Evolutionary conservation across 2,329 filamentous ascomycete genomes (phyloP), one percentile per base, ranked within the genome.

Genomic region (Alternaria viburni): DNA sequence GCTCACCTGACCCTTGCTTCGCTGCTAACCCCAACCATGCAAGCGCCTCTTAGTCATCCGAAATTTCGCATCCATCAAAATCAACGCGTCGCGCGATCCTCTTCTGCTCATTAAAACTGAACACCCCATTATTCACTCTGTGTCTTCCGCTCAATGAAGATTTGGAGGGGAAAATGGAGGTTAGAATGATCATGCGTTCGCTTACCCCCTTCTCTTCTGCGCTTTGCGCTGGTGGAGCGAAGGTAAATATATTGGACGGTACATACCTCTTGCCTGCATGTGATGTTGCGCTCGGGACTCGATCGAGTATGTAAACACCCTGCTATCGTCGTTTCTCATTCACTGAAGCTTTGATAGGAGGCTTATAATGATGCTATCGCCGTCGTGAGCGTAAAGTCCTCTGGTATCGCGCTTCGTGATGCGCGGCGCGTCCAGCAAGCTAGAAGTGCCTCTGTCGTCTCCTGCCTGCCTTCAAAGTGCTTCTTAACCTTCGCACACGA

Each of bases 91-190:
- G 60, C 60, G 49, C 62, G 49, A 69, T 71, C 69, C 73, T 61
- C 69, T 69, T 61, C 65, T 69, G 66, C 57, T 66, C 69, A 74
- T 77, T 78, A 82, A 78, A 78, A 78, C 73, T 77, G 74, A 77
- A 83, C 52, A 71, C 72, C 78, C 81, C 81, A 82, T 79, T 88
- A 90, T 90, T 89, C 88, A 89, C 87, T 90, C 87, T 88, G 85
- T 83, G 82, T 86, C 86, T 83, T 83, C 60, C 82, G 77, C 79
- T 79, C 86, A 82, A 84, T 88, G 86, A 83, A 84, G 69, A 72
- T 85, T 82, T 85, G 86, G 88, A 90, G 87, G 88, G 88, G 88
- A 90, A 90, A 89, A 79, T 86, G 87, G 84, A 87, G 87, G 88
- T 87, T 72, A 90, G 87, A 80, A 69, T 69, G 65, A 74, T 54